Base-by-base conservation (phyloP, 495 filamentous ascomycete species). In the Penicillium crystallinum region DNA sequence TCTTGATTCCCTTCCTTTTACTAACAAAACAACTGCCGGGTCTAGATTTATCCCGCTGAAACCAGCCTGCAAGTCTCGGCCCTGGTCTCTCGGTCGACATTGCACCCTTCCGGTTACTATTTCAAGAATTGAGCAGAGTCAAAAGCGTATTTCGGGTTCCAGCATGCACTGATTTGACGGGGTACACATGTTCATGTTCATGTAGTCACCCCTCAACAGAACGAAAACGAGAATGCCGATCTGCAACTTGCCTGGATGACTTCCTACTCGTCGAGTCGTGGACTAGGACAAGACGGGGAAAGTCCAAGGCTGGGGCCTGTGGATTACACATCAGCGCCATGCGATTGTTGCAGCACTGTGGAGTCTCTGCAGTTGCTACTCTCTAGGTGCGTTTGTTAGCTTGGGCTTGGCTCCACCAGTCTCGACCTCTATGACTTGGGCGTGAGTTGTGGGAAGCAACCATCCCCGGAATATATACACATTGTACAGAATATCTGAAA, bases 221-320 rank as follows among this genome's bases (percentile, higher is more conserved):
- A 15, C n/a, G 42, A 27, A 46, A 15, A 19, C 33, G 27, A 40
- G 34, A 12, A 43, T 45, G 21, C 6, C 23, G 52, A 62, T 61
- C 59, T 56, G 53, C 59, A 44, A 41, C 31, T 30, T 55, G 46
- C 30, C 44, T 50, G 41, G 52, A 43, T 57, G 31, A 42, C 54
- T 61, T 58, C 30, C 14, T 41, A 58, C 58, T 35, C 37, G 27
- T 22, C n/a, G 5, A 18, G 23, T 23, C 11, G 22, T 35, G 6
- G 37, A 36, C 34, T 36, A 40, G 17, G 2, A 37, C 31, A 31
- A 42, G 31, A 39, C 10, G 39, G 49, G n/a, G 21, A 37, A 35
- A 21, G 35, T 27, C 17, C 18, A 21, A 14, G 17, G 37, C 36
- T 14, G 41, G 5, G 14, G 19, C 8, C 4, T 4, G 35, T 38